Percentiles rank a stretch among this genome's conserved stretches.
Conservation (phyloP, 805 yeast species). For the Yamadazyma akitaensis region DNA sequence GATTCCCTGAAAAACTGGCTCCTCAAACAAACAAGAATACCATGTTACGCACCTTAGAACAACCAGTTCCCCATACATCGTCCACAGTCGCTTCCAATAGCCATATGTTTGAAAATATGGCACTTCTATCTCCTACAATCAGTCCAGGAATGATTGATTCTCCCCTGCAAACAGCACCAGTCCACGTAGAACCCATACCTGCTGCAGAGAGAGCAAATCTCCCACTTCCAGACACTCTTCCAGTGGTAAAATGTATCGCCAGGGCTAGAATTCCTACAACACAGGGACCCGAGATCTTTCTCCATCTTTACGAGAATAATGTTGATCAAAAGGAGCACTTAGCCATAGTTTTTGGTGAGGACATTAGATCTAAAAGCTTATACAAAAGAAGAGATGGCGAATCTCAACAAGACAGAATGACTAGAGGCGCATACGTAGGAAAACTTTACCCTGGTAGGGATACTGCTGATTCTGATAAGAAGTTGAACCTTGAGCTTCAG, state of each 20-base stretch:
- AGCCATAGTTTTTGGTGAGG: slow-evolving; percentile 95
- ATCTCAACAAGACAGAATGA: slow-evolving; percentile 90
- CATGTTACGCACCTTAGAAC: neutral
- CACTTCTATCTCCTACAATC: slow-evolving; percentile 22
- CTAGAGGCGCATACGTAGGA: slow-evolving; percentile 97
- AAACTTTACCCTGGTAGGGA: slow-evolving; percentile 82
- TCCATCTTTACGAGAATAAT: slow-evolving; percentile 84
- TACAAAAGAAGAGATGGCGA: slow-evolving; percentile 64
- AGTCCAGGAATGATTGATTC: slow-evolving; percentile 17
- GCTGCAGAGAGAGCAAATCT: slow-evolving; percentile 28
- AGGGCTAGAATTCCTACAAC: slow-evolving; percentile 97
- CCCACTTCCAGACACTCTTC: slow-evolving; percentile 55
- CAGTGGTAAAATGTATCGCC: slow-evolving; percentile 81
- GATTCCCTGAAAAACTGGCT: neutral
- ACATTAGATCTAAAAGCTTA: slow-evolving; percentile 73
- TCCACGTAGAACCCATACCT: slow-evolving; percentile 13
- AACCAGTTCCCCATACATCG: neutral
- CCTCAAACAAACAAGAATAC: neutral
- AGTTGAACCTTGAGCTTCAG: slow-evolving; percentile 19
- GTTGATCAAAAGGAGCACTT: slow-evolving; percentile 90
- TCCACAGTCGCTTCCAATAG: neutral
- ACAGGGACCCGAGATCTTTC: slow-evolving; percentile 87
- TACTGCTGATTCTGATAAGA: slow-evolving; percentile 58
- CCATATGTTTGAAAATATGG: slow-evolving; percentile 17
- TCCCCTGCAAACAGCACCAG: slow-evolving; percentile 7